Evolutionary conservation across 805 yeast genomes (phyloP), one percentile per base, ranked within the genome.

Genomic region (Middelhovenomyces tepae): DNA sequence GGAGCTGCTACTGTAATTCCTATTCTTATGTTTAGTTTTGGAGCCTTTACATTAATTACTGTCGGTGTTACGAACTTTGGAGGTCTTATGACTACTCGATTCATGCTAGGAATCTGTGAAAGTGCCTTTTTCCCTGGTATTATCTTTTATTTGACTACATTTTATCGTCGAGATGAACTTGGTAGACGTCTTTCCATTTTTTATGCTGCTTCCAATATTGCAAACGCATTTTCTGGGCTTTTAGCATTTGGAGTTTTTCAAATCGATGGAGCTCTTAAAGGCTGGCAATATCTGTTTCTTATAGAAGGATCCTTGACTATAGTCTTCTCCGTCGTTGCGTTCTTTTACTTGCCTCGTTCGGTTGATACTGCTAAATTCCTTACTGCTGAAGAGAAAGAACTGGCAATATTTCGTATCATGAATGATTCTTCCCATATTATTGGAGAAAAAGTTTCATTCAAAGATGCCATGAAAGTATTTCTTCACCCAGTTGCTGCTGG

Each of bases 201-300:
- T 28, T 71, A 71, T 46, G 59, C 68, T 21, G 66, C 73, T 18
- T 69, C 78, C 7, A 68, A 72, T 37, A 47, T 73, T 24, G 66
- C 76, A 6, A 67, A 73, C 29, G 75, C 75, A 1, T 71, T 74
- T 51, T 75, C 78, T 27, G 80, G 79, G 9, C 51, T 74, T 50
- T 43, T 73, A 53, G 62, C 69, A 1, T 61, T 51, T 43, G 76
- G 73, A n/a, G 60, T 73, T 4, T 65, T 65, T 44, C 71, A 65
- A 43, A 64, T 65, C 35, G 44, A 58, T 31, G 42, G 47, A 28
- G 40, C 43, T 10, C 50, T 67, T 22, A 46, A 58, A 10, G 73
- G 73, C 3, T 69, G 73, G 73, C 66, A 66, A 40, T 62, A 62
- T 31, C 49, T 69, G 35, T 67, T 67, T 43, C 45, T 69, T 27